Conservation (phyloP, 1,284 basidiomycete genomes). For the Cryptococcus amylolentus region DNA sequence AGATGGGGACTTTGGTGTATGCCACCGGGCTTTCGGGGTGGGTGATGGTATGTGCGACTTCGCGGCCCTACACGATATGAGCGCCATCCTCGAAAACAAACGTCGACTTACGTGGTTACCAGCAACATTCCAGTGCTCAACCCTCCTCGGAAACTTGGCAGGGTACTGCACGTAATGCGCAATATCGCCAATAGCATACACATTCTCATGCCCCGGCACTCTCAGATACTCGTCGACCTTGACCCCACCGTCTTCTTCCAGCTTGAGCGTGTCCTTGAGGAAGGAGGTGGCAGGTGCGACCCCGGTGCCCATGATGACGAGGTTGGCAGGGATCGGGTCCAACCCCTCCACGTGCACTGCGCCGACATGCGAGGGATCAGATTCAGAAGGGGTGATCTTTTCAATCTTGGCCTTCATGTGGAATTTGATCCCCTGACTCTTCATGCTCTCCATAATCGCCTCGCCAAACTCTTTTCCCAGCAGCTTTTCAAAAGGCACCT, state of each 20-base stretch:
- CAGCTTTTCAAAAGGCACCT: conserved; percentile 74
- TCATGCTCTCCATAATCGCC: conserved; percentile 75
- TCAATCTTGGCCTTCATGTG: conserved; percentile 72
- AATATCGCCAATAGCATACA: conserved; percentile 90
- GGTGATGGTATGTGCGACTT: conserved; percentile 72
- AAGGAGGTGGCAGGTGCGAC: conserved; percentile 81
- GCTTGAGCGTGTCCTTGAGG: conserved; percentile 59
- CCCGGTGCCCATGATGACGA: conserved; percentile 85
- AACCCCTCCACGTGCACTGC: conserved; percentile 67
- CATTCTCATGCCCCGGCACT: conserved; percentile 60
- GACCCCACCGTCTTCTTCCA: conserved; percentile 77
- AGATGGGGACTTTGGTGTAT: conserved; percentile 71
- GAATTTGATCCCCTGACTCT: conserved; percentile 78
- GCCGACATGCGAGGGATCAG: conserved; percentile 50
- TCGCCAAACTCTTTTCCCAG: conserved; percentile 77
- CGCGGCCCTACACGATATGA: conserved; percentile 69
- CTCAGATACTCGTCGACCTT: conserved; percentile 74
- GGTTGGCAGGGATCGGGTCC: conserved; percentile 65
- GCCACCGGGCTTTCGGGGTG: conserved; percentile 31
- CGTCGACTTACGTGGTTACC: conserved; percentile 26
- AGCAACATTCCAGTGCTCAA: conserved; percentile 88
- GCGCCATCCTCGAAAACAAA: conserved; percentile 4
- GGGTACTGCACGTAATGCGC: conserved; percentile 70
- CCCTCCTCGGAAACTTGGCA: conserved; percentile 51
- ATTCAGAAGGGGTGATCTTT: conserved; percentile 61